phyloP scores from a whole-genome alignment of 2,329 filamentous ascomycete species.

The Shiraia bambusicola region DNA sequence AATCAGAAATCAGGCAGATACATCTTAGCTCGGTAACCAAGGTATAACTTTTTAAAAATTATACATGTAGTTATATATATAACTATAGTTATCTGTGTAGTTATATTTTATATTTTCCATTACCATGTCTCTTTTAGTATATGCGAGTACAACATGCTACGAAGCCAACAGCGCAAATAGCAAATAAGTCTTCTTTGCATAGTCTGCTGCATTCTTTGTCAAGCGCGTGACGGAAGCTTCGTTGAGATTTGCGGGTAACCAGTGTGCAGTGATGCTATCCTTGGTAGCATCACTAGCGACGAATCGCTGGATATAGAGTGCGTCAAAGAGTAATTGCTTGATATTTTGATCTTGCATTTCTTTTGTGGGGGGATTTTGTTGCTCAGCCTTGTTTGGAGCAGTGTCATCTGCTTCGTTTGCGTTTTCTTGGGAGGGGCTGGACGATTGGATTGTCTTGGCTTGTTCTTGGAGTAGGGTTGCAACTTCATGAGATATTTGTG shows the following conservation, averaged over 20 bases:
- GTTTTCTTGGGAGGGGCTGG: slow-evolving; percentile 1
- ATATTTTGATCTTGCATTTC: slow-evolving; percentile 28
- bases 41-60: too few species aligned
- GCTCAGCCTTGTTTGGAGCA: slow-evolving; percentile 3
- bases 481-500: slow-evolving; percentile 55
- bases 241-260: slow-evolving; percentile 51
- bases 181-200: slow-evolving; percentile 79
- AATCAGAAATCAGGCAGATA: too few species aligned
- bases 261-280: slow-evolving; percentile 27
- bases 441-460: slow-evolving; percentile 35
- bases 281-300: slow-evolving; percentile 10
- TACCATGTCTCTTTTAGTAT: too few species aligned
- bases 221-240: slow-evolving; percentile 56
- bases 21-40: too few species aligned
- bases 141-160: too few species aligned
- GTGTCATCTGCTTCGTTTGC: slow-evolving; percentile 1
- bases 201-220: slow-evolving; percentile 66
- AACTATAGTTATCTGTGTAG: too few species aligned
- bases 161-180: slow-evolving; percentile 72
- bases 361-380: slow-evolving; percentile 8
- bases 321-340: slow-evolving; percentile 48
- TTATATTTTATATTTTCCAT: too few species aligned
- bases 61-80: too few species aligned
- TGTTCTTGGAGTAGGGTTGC: slow-evolving; percentile 34
- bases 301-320: slow-evolving; percentile 46